Evolutionary conservation across 202 grass and related monocot genomes (phyloP).

Genomic region (Setaria italica): DNA sequence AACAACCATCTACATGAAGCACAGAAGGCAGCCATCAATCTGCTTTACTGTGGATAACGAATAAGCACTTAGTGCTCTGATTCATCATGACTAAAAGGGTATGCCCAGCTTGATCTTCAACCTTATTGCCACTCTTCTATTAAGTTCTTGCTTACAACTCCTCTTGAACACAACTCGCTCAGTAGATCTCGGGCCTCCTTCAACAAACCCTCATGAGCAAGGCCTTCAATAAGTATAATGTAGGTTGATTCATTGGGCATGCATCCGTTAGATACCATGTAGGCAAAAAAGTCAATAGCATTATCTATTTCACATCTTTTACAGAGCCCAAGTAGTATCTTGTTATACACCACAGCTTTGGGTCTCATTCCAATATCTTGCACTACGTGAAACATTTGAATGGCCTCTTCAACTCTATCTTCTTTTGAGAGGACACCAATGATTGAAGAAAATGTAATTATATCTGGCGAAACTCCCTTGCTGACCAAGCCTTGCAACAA

Average conservation of each 20-base stretch:
- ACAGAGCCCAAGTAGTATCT: conserved; percentile 63
- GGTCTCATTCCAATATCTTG: conserved; percentile 77
- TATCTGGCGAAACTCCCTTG: conserved; percentile 68
- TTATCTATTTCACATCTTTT: conserved; percentile 59
- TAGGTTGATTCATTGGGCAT: conserved; percentile 72
- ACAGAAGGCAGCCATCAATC: conserved; percentile 3
- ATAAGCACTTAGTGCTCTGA: conserved; percentile 9
- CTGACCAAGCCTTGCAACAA: conserved; percentile 67
- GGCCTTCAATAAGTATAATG: conserved; percentile 71
- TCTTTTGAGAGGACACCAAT: conserved; percentile 74
- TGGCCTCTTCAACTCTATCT: conserved; percentile 65
- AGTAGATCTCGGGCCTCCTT: conserved; percentile 59
- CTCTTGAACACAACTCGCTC: conserved; percentile 58
- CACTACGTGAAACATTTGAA: conserved; percentile 57
- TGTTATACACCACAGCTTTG: conserved; percentile 70
- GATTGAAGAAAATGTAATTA: conserved; percentile 72
- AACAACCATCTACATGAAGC: conserved; percentile 32
- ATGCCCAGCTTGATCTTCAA: conserved; percentile 26
- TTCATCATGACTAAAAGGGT: conserved; percentile 30
- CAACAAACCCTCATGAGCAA: conserved; percentile 57
- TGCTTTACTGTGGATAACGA: conserved; percentile 30
- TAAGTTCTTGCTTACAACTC: conserved; percentile 54
- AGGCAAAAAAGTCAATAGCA: conserved; percentile 70
- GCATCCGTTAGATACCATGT: conserved; percentile 70
- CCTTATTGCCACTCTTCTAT: conserved; percentile 37